A percentile compares a stretch with the other conserved stretches of the same genome.
phyloP scores from a whole-genome alignment of 2,329 filamentous ascomycete species.

The Talaromyces piceae region DNA sequence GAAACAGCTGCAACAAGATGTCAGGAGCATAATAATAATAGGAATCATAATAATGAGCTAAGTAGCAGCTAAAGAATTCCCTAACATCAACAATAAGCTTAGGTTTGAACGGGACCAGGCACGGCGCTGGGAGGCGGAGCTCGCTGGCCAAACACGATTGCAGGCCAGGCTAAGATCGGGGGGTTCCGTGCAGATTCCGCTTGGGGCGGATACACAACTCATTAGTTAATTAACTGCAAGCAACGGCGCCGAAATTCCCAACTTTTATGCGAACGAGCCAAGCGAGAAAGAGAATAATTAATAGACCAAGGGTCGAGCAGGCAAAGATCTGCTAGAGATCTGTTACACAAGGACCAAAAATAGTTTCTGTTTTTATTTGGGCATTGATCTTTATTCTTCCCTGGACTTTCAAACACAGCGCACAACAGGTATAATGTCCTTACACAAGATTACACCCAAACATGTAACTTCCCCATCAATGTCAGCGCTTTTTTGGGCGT shows the following conservation, averaged over 20 bases:
- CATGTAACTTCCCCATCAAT: too few species aligned
- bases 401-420: too few species aligned
- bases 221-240: background rate
- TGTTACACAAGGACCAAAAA: too few species aligned
- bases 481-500: too few species aligned
- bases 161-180: conserved; percentile 3
- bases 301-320: too few species aligned
- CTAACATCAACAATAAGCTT: conserved; percentile 3
- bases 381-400: too few species aligned
- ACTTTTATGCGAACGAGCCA: background rate
- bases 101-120: background rate
- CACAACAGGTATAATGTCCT: too few species aligned
- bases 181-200: conserved; percentile 11
- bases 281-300: too few species aligned
- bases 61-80: background rate
- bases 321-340: too few species aligned
- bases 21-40: background rate
- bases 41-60: background rate
- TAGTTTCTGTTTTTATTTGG: too few species aligned
- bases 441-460: too few species aligned
- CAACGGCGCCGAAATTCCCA: background rate
- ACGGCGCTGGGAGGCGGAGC: background rate
- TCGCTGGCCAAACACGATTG: background rate
- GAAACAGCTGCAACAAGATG: background rate
- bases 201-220: conserved; percentile 2